Evolutionary conservation across 495 filamentous ascomycete genomes (phyloP).

Genomic region (Jackrogersella multiformis): DNA sequence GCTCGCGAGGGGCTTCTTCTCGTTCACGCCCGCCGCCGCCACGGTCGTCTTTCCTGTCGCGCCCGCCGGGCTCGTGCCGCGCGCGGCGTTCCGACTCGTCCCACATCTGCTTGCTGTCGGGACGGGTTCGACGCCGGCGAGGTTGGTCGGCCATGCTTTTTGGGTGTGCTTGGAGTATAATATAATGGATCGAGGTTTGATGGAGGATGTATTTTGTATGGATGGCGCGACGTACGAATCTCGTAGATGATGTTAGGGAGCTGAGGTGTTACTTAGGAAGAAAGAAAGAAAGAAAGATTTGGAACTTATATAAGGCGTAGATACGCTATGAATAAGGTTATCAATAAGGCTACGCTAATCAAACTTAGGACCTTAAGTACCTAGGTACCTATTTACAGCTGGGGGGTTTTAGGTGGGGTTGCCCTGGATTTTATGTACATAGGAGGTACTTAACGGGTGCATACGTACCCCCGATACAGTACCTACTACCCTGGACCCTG

Average conservation of each 20-base stretch:
- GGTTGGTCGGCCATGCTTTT: constrained; percentile 42
- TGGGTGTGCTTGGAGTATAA: neutral
- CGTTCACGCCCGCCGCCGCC: constrained; percentile 46
- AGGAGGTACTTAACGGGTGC: neutral
- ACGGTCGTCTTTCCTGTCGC: constrained; percentile 48
- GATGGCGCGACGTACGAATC: too few relatives aligned
- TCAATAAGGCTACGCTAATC: constrained; percentile 11
- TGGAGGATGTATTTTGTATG: too few relatives aligned
- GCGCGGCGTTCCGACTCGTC: constrained; percentile 51
- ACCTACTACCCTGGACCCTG: too few relatives aligned
- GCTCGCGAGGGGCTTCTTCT: constrained; percentile 42
- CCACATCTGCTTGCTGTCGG: constrained; percentile 57
- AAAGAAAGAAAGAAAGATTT: neutral
- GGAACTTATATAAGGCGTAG: neutral
- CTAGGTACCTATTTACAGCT: constrained; percentile 4
- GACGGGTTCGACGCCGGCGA: constrained; percentile 46
- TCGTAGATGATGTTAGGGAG: too few relatives aligned
- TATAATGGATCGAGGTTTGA: too few relatives aligned
- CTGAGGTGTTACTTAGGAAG: neutral
- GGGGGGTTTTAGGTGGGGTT: constrained; percentile 19
- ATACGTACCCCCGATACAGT: neutral
- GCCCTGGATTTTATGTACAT: constrained; percentile 22
- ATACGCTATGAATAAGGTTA: constrained; percentile 29
- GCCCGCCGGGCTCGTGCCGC: constrained; percentile 39
- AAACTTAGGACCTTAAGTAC: neutral